Evolutionary conservation across 1,284 basidiomycete species (phyloP).

Genomic region (Grifola frondosa): DNA sequence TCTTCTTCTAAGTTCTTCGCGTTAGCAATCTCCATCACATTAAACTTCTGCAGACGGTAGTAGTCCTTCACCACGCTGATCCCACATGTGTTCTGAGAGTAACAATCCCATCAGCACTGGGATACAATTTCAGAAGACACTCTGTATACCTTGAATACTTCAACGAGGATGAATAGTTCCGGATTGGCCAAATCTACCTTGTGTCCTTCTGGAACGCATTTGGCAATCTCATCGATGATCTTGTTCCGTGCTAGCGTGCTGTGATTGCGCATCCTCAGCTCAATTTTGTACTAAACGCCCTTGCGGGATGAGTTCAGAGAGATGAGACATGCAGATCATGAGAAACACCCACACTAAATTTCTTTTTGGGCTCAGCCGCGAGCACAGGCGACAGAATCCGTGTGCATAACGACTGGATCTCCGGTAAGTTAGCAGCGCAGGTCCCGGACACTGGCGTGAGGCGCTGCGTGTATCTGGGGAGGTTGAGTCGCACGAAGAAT

Average conservation of each 20-base stretch:
- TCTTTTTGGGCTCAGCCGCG: slow-evolving; percentile 39
- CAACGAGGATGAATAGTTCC: slow-evolving; percentile 71
- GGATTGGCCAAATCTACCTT: slow-evolving; percentile 66
- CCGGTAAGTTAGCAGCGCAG: slow-evolving; percentile 64
- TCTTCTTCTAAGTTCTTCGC: slow-evolving; percentile 27
- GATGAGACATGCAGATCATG: not conserved
- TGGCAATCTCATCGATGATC: slow-evolving; percentile 66
- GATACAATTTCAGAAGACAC: too few relatives aligned
- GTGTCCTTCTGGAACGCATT: slow-evolving; percentile 64
- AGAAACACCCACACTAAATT: slow-evolving; percentile 39
- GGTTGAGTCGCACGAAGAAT: not conserved
- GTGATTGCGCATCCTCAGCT: slow-evolving; percentile 72
- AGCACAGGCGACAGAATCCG: slow-evolving; percentile 55
- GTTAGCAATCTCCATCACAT: slow-evolving; percentile 67
- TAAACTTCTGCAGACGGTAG: slow-evolving; percentile 69
- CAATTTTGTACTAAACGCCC: slow-evolving; percentile 83
- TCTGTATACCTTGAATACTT: slow-evolving; percentile 73
- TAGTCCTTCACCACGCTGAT: slow-evolving; percentile 72
- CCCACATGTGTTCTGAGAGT: slow-evolving; percentile 71
- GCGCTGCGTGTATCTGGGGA: slow-evolving; percentile 60
- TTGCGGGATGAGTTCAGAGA: not conserved
- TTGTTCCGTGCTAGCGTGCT: slow-evolving; percentile 55
- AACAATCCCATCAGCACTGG: slow-evolving; percentile 3
- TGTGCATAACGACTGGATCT: slow-evolving; percentile 62
- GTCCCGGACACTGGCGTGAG: slow-evolving; percentile 67